These are phyloP conservation scores for Lyophyllum semitale DNA, from an alignment of 768 basidiomycete species.

Conservation along the genomic window DNA sequence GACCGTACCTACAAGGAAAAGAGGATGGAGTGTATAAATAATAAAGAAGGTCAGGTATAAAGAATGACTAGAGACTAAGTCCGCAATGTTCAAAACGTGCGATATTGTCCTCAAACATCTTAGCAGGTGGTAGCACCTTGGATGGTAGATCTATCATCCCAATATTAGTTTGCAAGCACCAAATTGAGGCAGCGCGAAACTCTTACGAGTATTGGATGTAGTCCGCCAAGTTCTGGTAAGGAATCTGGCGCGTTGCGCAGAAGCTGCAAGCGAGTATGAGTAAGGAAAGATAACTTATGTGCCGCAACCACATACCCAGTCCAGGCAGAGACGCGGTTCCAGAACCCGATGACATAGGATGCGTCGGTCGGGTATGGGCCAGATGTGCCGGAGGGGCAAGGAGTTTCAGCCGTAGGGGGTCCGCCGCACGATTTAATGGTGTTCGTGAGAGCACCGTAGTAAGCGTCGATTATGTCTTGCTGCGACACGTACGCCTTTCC, in stretches of 20 bases:
- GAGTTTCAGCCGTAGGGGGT: neutral
- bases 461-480: neutral
- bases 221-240: neutral
- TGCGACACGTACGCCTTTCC: neutral
- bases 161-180: neutral
- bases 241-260: neutral
- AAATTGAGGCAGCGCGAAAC: neutral
- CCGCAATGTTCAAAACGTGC: neutral
- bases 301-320: neutral
- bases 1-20: too few species aligned
- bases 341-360: neutral
- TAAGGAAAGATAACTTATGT: too few species aligned
- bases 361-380: neutral
- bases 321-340: neutral
- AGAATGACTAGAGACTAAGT: too few species aligned
- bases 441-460: neutral
- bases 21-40: too few species aligned
- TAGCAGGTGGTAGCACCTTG: neutral
- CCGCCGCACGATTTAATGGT: neutral
- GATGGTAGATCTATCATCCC: neutral
- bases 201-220: neutral
- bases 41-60: too few species aligned
- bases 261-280: neutral
- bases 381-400: neutral
- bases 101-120: neutral